Evolutionary conservation across 2,329 filamentous ascomycete species (phyloP).

Genomic region (Trichoderma simmonsii): DNA sequence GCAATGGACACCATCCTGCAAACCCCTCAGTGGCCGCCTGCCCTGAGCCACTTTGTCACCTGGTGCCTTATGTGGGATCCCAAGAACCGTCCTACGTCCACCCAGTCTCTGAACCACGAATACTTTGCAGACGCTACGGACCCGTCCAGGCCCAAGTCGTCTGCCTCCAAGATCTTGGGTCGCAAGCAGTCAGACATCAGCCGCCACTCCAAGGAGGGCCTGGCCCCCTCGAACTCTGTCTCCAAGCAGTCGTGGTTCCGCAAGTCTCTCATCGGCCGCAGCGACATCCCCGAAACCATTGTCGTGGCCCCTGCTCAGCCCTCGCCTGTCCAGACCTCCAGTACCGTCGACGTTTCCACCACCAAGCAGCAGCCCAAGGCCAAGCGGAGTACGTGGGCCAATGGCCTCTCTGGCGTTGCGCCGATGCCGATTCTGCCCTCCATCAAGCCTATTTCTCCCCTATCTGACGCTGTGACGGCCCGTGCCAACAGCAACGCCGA

Average conservation of each 20-base stretch:
- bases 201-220: conserved; percentile 60
- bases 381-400: conserved; percentile 93
- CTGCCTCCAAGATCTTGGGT: conserved; percentile 76
- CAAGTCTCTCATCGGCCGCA: conserved; percentile 83
- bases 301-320: conserved; percentile 41
- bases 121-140: conserved; percentile 93
- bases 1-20: conserved; percentile 92
- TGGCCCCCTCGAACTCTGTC: conserved; percentile 56
- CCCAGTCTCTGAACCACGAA: conserved; percentile 90
- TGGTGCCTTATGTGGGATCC: conserved; percentile 99
- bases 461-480: conserved; percentile 89
- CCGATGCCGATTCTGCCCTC: conserved; percentile 96
- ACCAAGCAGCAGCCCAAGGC: conserved; percentile 47
- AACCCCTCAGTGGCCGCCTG: conserved; percentile 83
- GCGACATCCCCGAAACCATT: conserved; percentile 64
- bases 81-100: conserved; percentile 83
- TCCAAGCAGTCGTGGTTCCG: conserved; percentile 96
- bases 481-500: conserved; percentile 74
- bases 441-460: conserved; percentile 89
- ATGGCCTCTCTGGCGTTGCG: conserved; percentile 72
- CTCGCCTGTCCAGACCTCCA: conserved; percentile 42
- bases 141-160: conserved; percentile 87
- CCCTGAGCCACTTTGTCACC: conserved; percentile 88
- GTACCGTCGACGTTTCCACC: conserved; percentile 38
- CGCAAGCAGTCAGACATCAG: conserved; percentile 86